Evolutionary conservation across 2,329 filamentous ascomycete species (phyloP).

Genomic region (Penicillium sp.): DNA sequence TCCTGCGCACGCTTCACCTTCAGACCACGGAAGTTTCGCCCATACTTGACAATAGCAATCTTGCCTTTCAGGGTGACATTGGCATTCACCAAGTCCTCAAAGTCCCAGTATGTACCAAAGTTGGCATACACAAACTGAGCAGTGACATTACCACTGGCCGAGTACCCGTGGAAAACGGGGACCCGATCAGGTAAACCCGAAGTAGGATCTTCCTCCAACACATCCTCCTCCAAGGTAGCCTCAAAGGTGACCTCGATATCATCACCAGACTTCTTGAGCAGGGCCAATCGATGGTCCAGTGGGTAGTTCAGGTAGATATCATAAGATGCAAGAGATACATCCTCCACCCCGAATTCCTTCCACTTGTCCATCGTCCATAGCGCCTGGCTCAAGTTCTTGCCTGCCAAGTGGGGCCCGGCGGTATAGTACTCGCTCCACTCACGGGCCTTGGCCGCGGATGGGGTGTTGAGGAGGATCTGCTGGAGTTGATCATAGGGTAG

Average conservation of each 20-base stretch:
- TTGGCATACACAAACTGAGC: conserved; percentile 87
- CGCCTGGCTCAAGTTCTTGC: conserved; percentile 78
- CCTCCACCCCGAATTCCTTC: conserved; percentile 70
- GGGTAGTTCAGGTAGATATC: conserved; percentile 82
- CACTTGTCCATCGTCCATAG: conserved; percentile 77
- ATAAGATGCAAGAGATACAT: conserved; percentile 68
- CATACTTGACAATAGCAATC: conserved; percentile 86
- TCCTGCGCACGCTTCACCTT: conserved; percentile 94
- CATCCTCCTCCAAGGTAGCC: conserved; percentile 81
- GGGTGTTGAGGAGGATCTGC: conserved; percentile 60
- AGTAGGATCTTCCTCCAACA: conserved; percentile 81
- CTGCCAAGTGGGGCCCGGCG: conserved; percentile 74
- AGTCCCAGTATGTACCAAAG: conserved; percentile 86
- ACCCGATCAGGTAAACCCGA: conserved; percentile 74
- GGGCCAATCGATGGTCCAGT: conserved; percentile 69
- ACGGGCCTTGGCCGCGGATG: conserved; percentile 61
- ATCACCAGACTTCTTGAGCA: conserved; percentile 60
- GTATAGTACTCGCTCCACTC: conserved; percentile 84
- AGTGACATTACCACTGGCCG: conserved; percentile 89
- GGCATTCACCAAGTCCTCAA: conserved; percentile 76
- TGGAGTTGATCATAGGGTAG: conserved; percentile 62
- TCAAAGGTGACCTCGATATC: conserved; percentile 70
- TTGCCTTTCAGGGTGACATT: conserved; percentile 81
- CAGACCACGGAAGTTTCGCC: conserved; percentile 82
- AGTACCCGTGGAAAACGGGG: conserved; percentile 94